phyloP scores from a whole-genome alignment of 306 rosid species.

The Quercus parvula region DNA sequence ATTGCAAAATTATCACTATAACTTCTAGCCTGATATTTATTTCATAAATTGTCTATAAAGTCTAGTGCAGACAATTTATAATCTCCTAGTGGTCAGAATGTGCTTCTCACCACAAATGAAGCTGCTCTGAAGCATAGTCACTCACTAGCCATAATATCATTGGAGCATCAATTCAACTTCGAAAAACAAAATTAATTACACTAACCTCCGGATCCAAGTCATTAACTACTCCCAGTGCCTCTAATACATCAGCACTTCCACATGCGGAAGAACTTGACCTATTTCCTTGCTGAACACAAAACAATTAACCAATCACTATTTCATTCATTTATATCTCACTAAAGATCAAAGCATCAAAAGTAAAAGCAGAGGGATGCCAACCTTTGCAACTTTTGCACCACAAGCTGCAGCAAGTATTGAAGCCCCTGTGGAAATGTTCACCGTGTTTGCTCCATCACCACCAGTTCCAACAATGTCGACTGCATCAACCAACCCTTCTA shows the following conservation, averaged over 20 bases:
- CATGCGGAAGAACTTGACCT: slow-evolving; percentile 95
- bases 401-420: slow-evolving; percentile 95
- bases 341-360: not conserved
- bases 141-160: not conserved
- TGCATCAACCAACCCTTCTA: slow-evolving; percentile 73
- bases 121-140: not conserved
- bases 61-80: not conserved
- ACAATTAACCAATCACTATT: not conserved
- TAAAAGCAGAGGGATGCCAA: slow-evolving; percentile 8
- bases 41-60: not conserved
- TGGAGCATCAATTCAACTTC: not conserved
- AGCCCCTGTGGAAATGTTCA: slow-evolving; percentile 89
- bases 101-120: not conserved
- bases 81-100: not conserved
- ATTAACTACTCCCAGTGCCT: slow-evolving; percentile 66
- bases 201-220: slow-evolving; percentile 82
- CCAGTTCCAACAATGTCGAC: slow-evolving; percentile 99
- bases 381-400: slow-evolving; percentile 96
- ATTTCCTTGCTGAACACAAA: slow-evolving; percentile 73
- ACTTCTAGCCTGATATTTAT: not conserved
- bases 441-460: slow-evolving; percentile 93
- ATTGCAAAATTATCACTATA: not conserved
- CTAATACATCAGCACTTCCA: slow-evolving; percentile 97
- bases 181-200: not conserved
- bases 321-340: not conserved